Evolutionary conservation across 441 rosid genomes (phyloP), one percentile per base, ranked within the genome.

Genomic region (Erysimum cheiri): DNA sequence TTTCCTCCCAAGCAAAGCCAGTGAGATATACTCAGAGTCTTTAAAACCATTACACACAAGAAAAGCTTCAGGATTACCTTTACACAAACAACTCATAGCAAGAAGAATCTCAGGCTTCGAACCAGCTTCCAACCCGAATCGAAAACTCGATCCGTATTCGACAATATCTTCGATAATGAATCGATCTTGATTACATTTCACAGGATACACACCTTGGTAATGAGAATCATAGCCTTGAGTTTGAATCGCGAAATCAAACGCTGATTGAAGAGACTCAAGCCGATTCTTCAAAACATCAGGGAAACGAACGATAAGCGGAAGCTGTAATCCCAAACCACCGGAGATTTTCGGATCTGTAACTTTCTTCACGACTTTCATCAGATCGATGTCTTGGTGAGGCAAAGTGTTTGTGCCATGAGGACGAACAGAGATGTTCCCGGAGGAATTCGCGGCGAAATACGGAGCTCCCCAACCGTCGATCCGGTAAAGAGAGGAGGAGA

Each of bases 81-180:
- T 87, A 76, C 95, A 91, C 46, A 93, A 73, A 74, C 96, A 89
- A 79, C 87, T 89, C 97, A 93, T 93, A 5, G 97, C 96, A 4
- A 93, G 76, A 4, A 93, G 91, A 2, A 93, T 92, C 83, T 93
- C 97, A n/a, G 97, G 98, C 31, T 93, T 93, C 1, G 98, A 93
- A 54, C 98, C 98, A 52, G 97, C 95, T 60, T 93, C 97, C 33
- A 93, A 70, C 4, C 97, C 98, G 69, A 93, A 91, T 26, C 96
- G 85, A 75, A 88, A 91, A 8, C 74, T 57, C 10, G 85, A 86
- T 4, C 98, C 98, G 49, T 89, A 91, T 46, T 64, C 78, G 50
- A 93, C 97, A 17, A 93, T 86, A 74, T 93, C 98, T 46, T 91
- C 96, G 8, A 93, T 87, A 5, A 93, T 87, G 54, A 85, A 93